phyloP scores from a whole-genome alignment of 495 filamentous ascomycete species.

The Talaromyces adpressus region DNA sequence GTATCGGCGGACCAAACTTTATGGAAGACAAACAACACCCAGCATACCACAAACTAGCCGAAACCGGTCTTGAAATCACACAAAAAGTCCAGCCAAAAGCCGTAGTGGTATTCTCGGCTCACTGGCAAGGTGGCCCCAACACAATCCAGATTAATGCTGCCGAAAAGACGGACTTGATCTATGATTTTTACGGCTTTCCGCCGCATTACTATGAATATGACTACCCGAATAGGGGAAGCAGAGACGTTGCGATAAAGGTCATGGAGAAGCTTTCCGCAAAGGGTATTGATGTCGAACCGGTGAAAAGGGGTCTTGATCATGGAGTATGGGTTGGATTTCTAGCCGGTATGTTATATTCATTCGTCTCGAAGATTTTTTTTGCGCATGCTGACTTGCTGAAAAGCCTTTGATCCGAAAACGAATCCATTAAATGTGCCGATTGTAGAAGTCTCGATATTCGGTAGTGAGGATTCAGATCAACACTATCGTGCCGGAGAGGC shows the following conservation, averaged over 20 bases:
- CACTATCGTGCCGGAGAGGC: conserved; percentile 70
- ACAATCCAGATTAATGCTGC: conserved; percentile 66
- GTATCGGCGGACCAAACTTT: conserved; percentile 72
- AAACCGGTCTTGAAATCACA: conserved; percentile 73
- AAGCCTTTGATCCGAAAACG: conserved; percentile 60
- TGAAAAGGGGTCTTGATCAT: conserved; percentile 70
- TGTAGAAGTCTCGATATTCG: conserved; percentile 74
- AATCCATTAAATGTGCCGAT: conserved; percentile 74
- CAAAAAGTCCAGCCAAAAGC: conserved; percentile 71
- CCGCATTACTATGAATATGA: conserved; percentile 51
- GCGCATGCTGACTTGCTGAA: conserved; percentile 8
- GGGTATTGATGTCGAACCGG: conserved; percentile 57
- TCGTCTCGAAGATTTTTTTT: conserved; percentile 13
- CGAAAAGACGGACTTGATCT: conserved; percentile 65
- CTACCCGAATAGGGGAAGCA: conserved; percentile 63
- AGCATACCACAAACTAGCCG: conserved; percentile 60
- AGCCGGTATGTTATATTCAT: conserved; percentile 13
- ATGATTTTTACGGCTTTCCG: conserved; percentile 86
- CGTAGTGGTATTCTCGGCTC: conserved; percentile 79
- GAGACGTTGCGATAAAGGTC: conserved; percentile 58
- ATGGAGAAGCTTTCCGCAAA: conserved; percentile 49
- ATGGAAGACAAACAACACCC: conserved; percentile 71
- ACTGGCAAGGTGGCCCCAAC: conserved; percentile 63
- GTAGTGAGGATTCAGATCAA: conserved; percentile 57
- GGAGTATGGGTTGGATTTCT: conserved; percentile 69